phyloP scores from a whole-genome alignment of 1,139 yeast genomes.

The Suhomyces taliae region DNA sequence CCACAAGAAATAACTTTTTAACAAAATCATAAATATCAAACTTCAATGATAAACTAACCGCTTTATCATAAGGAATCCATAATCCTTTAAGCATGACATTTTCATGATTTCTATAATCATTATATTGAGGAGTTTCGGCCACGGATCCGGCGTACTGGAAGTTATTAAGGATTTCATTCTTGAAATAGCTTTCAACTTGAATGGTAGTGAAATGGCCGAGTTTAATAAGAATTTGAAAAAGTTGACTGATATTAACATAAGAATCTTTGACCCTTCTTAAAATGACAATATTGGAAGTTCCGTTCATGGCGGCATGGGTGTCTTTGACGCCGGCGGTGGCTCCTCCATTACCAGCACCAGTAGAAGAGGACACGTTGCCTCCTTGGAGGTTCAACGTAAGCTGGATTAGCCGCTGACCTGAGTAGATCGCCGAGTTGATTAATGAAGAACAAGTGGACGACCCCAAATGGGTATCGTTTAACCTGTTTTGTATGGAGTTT shows the following conservation, averaged over 20 bases:
- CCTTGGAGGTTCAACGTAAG: conserved; percentile 23
- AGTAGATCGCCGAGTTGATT: conserved; percentile 35
- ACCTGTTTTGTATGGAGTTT: conserved; percentile 38
- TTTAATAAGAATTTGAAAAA: conserved; percentile 33
- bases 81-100: conserved; percentile 33
- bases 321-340: not conserved
- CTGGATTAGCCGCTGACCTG: conserved; percentile 44
- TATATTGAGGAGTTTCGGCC: conserved; percentile 17
- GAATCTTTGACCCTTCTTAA: conserved; percentile 49
- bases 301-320: not conserved
- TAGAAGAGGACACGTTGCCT: conserved; percentile 5
- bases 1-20: conserved; percentile 42
- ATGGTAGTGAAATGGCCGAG: conserved; percentile 26
- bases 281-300: conserved; percentile 19
- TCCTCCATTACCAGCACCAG: no score
- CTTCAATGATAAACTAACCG: conserved; percentile 40
- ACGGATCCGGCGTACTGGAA: conserved; percentile 31
- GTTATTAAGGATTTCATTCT: conserved; percentile 35
- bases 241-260: conserved; percentile 41
- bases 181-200: conserved; percentile 32
- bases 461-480: conserved; percentile 37
- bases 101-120: conserved; percentile 32
- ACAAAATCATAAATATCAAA: conserved; percentile 44
- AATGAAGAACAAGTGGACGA: conserved; percentile 20
- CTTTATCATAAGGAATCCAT: conserved; percentile 49